These are phyloP conservation scores for Epichloe festucae DNA, from an alignment of 2,329 filamentous ascomycete genomes.

Conservation along the genomic window DNA sequence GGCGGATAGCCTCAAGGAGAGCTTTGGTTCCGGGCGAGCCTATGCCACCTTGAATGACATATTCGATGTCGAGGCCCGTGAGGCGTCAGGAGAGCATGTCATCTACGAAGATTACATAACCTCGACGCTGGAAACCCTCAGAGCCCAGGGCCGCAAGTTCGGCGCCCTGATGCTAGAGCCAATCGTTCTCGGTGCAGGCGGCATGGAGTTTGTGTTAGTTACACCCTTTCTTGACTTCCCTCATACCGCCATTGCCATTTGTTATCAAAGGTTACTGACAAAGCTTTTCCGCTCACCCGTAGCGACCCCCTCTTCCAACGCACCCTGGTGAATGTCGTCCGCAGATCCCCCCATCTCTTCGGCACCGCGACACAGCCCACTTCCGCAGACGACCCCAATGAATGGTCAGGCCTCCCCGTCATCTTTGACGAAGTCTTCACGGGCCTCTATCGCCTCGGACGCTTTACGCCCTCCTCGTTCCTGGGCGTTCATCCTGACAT, in stretches of 20 bases:
- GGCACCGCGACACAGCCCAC: conserved; percentile 11
- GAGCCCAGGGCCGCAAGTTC: conserved; percentile 48
- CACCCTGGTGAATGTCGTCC: conserved; percentile 53
- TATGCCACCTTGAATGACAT: conserved; percentile 40
- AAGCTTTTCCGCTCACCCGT: neutral
- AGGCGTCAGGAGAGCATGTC: conserved; percentile 28
- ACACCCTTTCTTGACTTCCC: neutral
- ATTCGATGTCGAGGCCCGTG: conserved; percentile 44
- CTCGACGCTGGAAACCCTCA: conserved; percentile 36
- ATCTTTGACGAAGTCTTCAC: conserved; percentile 85
- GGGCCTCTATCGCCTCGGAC: conserved; percentile 68
- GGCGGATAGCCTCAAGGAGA: conserved; percentile 32
- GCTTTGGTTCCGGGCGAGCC: conserved; percentile 29
- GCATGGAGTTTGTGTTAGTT: conserved; percentile 65
- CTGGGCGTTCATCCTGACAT: conserved; percentile 59
- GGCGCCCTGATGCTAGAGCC: conserved; percentile 73
- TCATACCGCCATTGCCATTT: neutral
- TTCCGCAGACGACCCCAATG: conserved; percentile 9
- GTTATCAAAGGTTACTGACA: neutral
- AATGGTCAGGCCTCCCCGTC: conserved; percentile 64
- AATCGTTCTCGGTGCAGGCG: conserved; percentile 66
- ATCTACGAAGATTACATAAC: conserved; percentile 49
- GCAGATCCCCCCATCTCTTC: conserved; percentile 46
- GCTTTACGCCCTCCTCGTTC: conserved; percentile 57
- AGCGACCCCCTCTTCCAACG: conserved; percentile 70